These are phyloP conservation scores for Monascus purpureus DNA, from an alignment of 495 filamentous ascomycete species.

Conservation along the genomic window DNA sequence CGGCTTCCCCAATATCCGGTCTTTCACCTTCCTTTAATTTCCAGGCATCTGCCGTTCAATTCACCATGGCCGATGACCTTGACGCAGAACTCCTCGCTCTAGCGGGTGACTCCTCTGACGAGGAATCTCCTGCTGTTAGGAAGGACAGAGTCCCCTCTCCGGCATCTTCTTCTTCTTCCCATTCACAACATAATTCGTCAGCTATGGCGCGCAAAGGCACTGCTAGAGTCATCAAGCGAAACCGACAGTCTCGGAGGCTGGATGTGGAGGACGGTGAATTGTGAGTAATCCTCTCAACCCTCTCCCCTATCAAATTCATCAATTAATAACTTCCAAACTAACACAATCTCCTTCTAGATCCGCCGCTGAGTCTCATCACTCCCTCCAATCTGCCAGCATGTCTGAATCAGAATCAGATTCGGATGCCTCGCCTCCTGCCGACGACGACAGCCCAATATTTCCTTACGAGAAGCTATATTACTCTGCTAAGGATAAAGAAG, in stretches of 20 bases:
- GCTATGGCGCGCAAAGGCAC: constrained; percentile 34
- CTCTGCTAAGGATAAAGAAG: constrained; percentile 60
- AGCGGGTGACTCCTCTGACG: constrained; percentile 52
- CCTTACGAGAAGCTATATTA: constrained; percentile 82
- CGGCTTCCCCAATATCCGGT: not conserved
- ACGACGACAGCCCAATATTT: constrained; percentile 54
- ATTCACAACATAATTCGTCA: constrained; percentile 12
- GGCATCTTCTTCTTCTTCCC: constrained; percentile 18
- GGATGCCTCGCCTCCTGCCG: constrained; percentile 34
- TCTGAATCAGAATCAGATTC: constrained; percentile 69
- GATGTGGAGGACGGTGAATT: constrained; percentile 72
- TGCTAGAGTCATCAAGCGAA: constrained; percentile 30
- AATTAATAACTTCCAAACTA: too few relatives aligned
- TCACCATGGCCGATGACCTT: constrained; percentile 50
- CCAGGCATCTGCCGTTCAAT: not conserved
- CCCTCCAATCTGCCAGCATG: constrained; percentile 75
- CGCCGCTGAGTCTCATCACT: constrained; percentile 52
- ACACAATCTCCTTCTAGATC: constrained; percentile 40
- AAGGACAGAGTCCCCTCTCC: constrained; percentile 22
- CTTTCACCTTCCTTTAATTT: not conserved
- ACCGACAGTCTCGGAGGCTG: constrained; percentile 32
- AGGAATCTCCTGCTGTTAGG: constrained; percentile 32
- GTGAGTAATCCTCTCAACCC: constrained; percentile 38
- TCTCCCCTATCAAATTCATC: constrained; percentile 1
- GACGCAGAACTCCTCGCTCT: constrained; percentile 83